A percentile compares a stretch with the other conserved stretches of the same genome.
phyloP scores from a whole-genome alignment of 2,329 filamentous ascomycete species.

The Claviceps citrina region DNA sequence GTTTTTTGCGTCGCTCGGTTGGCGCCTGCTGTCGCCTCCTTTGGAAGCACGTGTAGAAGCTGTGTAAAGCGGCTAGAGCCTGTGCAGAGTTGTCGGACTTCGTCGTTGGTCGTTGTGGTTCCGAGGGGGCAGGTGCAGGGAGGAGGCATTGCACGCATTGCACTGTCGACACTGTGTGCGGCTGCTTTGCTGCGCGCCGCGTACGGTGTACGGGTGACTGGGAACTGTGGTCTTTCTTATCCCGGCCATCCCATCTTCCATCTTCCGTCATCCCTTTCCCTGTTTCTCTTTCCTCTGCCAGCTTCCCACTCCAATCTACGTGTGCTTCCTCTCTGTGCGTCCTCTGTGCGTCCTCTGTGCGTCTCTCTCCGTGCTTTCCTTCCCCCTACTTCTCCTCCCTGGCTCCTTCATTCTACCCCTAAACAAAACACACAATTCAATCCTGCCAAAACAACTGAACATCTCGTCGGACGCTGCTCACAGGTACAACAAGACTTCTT shows the following conservation, averaged over 20 bases:
- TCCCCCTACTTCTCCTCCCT: conserved; percentile 2
- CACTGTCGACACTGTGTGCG: not conserved
- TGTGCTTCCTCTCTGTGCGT: not conserved
- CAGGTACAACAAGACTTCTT: conserved; percentile 4
- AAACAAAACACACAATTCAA: not conserved
- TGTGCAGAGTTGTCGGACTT: not conserved
- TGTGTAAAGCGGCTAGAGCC: too few relatives aligned
- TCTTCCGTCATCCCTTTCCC: conserved; percentile 6
- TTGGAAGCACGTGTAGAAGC: too few relatives aligned
- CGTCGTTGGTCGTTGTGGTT: not conserved
- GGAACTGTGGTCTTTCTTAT: too few relatives aligned
- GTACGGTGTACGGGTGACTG: too few relatives aligned
- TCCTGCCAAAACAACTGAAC: not conserved
- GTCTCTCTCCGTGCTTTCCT: not conserved
- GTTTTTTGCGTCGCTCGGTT: not conserved
- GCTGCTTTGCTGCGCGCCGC: not conserved
- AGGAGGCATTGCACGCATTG: not conserved
- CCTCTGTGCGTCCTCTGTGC: not conserved
- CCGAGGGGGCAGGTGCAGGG: not conserved
- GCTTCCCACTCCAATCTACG: not conserved
- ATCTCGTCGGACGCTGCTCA: not conserved
- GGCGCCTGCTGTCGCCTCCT: not conserved
- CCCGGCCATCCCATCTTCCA: conserved; percentile 1
- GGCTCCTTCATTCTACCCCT: conserved; percentile 2
- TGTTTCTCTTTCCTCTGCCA: conserved; percentile 1